Evolutionary conservation across 2,329 filamentous ascomycete genomes (phyloP), one percentile per base, ranked within the genome.

Genomic region (Aspergillus oerlinghausenensis): DNA sequence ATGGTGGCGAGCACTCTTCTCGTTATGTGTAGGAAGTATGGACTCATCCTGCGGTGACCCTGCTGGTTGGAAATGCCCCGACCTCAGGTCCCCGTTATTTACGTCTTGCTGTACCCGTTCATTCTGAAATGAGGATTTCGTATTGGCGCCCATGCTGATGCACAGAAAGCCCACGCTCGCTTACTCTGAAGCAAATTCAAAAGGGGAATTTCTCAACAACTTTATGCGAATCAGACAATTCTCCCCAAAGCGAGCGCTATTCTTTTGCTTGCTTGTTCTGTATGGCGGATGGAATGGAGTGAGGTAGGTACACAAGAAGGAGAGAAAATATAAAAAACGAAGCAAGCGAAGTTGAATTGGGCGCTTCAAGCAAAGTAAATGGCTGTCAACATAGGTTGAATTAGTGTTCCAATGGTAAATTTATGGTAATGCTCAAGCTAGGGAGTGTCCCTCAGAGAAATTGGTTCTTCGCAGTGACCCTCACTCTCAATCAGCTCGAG

Each of bases 21-120:
- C 62, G 29, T 56, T 55, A 47, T 70, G 65, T 6, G 61, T 65
- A 6, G 72, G 72, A 29, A 71, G 59, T 28, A 69, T 59, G 8
- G 60, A 60, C 17, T 55, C 51, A 38, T 60, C 54, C 3, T 59
- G 58, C 21, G 59, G 38, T 21, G n/a, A 52, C 35, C 60, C 63
- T 51, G 64, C 55, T 53, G 43, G 52, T 40, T 64, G 62, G 23
- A 54, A 49, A 6, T 52, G 14, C 7, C 54, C 55, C 35, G 55
- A 42, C 45, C 57, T 57, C 23, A 57, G 43, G 14, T 29, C 47
- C 4, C 54, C 56, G 19, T 52, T 53, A 38, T 23, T 52, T 28
- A 26, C 23, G 14, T 47, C 21, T 23, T 28, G 28, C 11, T 45
- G 52, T 28, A 14, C 35, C 9, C 47, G 54, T 26, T 55, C 61